Evolutionary conservation across 371 early-diverging fungal species (phyloP).

Genomic region (Rhizomucor pusillus): DNA sequence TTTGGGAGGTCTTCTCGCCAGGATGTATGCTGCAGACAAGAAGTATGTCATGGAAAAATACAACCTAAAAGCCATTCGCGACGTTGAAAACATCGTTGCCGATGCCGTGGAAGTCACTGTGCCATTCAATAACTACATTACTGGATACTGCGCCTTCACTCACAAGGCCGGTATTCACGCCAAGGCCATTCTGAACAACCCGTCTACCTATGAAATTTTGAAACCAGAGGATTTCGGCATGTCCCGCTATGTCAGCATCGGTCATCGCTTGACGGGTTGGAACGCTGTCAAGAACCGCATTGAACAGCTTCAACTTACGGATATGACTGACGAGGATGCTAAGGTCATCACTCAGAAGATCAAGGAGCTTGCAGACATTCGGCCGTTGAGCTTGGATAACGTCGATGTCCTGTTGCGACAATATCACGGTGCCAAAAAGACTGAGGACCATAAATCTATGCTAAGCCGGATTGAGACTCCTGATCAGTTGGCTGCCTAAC

Average conservation of each 20-base stretch:
- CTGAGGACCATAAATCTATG: slow-evolving; percentile 19
- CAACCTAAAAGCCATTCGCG: slow-evolving; percentile 83
- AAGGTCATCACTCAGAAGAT: slow-evolving; percentile 90
- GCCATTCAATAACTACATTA: slow-evolving; percentile 97
- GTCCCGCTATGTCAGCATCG: slow-evolving; percentile 91
- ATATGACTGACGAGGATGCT: slow-evolving; percentile 80
- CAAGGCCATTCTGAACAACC: slow-evolving; percentile 96
- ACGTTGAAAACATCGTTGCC: slow-evolving; percentile 92
- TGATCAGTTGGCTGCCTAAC: slow-evolving; percentile 14
- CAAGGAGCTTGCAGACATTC: slow-evolving; percentile 88
- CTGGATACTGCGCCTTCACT: slow-evolving; percentile 95
- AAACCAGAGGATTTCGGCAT: slow-evolving; percentile 96
- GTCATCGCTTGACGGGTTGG: slow-evolving; percentile 96
- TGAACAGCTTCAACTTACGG: slow-evolving; percentile 73
- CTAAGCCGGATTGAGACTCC: slow-evolving; percentile 25
- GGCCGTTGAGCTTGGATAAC: slow-evolving; percentile 32
- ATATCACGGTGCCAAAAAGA: slow-evolving; percentile 31
- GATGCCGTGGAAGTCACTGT: slow-evolving; percentile 90
- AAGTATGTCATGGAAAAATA: slow-evolving; percentile 89
- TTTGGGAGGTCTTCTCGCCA: slow-evolving; percentile 86
- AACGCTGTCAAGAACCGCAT: slow-evolving; percentile 96
- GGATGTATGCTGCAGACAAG: slow-evolving; percentile 91
- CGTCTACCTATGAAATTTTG: slow-evolving; percentile 92
- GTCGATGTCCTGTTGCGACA: slow-evolving; percentile 36
- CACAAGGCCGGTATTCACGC: slow-evolving; percentile 98